Evolutionary conservation across 768 basidiomycete genomes (phyloP).

Genomic region (Tulasnella sp.): DNA sequence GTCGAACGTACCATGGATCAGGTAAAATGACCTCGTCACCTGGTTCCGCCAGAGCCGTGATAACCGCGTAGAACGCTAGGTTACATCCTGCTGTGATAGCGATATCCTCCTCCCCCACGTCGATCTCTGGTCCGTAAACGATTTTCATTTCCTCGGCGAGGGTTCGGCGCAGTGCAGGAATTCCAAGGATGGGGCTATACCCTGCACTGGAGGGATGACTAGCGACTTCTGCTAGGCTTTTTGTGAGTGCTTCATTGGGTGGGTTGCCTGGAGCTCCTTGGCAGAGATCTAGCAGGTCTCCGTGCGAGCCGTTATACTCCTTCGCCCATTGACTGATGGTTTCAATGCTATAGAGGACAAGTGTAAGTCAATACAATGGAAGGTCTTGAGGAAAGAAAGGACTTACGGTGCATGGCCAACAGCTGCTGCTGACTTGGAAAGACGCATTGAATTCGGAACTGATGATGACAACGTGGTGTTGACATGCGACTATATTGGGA

Average conservation of each 20-base stretch:
- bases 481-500: too few relatives aligned
- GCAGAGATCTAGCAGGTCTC: slow-evolving; percentile 55
- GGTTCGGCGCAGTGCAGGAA: slow-evolving; percentile 37
- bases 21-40: slow-evolving; percentile 65
- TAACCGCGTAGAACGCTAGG: slow-evolving; percentile 49
- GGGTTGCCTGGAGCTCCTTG: slow-evolving; percentile 63
- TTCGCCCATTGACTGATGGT: neutral
- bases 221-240: slow-evolving; percentile 36
- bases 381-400: neutral
- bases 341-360: neutral
- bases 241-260: slow-evolving; percentile 42
- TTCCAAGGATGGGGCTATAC: slow-evolving; percentile 51
- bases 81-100: slow-evolving; percentile 62
- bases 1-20: slow-evolving; percentile 55
- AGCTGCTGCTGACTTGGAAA: neutral
- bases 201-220: slow-evolving; percentile 31
- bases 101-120: slow-evolving; percentile 45
- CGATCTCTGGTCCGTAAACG: slow-evolving; percentile 40
- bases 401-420: neutral
- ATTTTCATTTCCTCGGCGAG: slow-evolving; percentile 48
- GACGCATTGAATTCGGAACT: neutral
- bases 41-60: slow-evolving; percentile 52
- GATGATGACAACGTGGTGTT: too few relatives aligned
- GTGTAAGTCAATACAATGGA: neutral
- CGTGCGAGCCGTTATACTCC: slow-evolving; percentile 14